phyloP scores from a whole-genome alignment of 1,139 yeast species.

The Spathaspora sp. region DNA sequence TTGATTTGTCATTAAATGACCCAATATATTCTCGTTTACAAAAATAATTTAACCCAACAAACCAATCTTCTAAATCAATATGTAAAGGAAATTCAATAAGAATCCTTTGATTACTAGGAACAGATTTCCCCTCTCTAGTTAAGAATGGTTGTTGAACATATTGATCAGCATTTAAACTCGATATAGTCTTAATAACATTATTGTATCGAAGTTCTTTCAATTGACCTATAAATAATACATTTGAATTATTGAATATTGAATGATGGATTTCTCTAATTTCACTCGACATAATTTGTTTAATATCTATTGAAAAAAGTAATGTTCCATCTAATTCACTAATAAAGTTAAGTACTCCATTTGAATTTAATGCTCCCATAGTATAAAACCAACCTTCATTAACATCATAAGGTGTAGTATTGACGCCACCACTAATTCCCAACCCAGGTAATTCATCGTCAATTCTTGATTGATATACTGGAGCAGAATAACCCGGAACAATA shows the following conservation, averaged over 20 bases:
- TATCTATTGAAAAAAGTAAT: slow-evolving; percentile 60
- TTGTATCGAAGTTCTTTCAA: slow-evolving; percentile 52
- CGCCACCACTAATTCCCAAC: not conserved
- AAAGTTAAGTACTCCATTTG: slow-evolving; percentile 65
- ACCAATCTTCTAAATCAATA: slow-evolving; percentile 83
- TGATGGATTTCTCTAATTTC: slow-evolving; percentile 70
- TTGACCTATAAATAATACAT: slow-evolving; percentile 59
- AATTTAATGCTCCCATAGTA: slow-evolving; percentile 70
- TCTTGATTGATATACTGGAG: slow-evolving; percentile 42
- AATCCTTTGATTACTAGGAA: slow-evolving; percentile 41
- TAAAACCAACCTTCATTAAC: slow-evolving; percentile 68
- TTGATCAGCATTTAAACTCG: slow-evolving; percentile 24
- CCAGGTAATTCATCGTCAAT: slow-evolving; percentile 12
- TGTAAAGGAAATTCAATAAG: slow-evolving; percentile 65
- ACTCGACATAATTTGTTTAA: slow-evolving; percentile 55
- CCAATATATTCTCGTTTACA: slow-evolving; percentile 61
- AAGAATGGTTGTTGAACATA: slow-evolving; percentile 24
- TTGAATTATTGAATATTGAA: slow-evolving; percentile 61
- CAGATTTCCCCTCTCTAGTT: slow-evolving; percentile 33
- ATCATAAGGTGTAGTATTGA: slow-evolving; percentile 12
- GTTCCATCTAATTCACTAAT: slow-evolving; percentile 68
- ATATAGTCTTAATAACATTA: slow-evolving; percentile 36
- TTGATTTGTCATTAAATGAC: slow-evolving; percentile 21
- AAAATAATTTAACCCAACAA: slow-evolving; percentile 68
- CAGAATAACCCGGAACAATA: slow-evolving; percentile 43